Evolutionary conservation across 441 rosid species (phyloP).

Genomic region (Biscutella auriculata): DNA sequence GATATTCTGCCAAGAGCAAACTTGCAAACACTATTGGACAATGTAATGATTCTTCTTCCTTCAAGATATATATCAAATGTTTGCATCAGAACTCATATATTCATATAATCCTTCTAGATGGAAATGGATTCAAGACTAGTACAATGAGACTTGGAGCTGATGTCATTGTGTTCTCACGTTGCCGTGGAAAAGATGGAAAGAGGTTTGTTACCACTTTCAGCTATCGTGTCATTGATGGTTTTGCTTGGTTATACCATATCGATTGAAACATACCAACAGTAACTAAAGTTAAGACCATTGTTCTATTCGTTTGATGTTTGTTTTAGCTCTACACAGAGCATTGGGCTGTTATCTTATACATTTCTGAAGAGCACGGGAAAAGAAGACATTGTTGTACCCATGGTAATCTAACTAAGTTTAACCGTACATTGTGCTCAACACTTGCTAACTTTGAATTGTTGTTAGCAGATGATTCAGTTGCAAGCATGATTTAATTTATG

Average conservation of each 20-base stretch:
- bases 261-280: neutral
- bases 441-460: neutral
- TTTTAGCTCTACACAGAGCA: constrained; percentile 72
- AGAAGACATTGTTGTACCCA: constrained; percentile 93
- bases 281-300: neutral
- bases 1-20: constrained; percentile 91
- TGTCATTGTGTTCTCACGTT: constrained; percentile 90
- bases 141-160: constrained; percentile 99
- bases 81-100: neutral
- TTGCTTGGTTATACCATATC: no score
- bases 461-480: no score
- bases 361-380: constrained; percentile 84
- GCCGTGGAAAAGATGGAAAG: constrained; percentile 48
- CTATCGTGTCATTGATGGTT: neutral
- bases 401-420: constrained; percentile 41
- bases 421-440: neutral
- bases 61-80: neutral
- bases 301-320: constrained; percentile 13
- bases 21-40: constrained; percentile 78
- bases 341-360: constrained; percentile 82
- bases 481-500: neutral
- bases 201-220: constrained; percentile 30
- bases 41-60: constrained; percentile 30
- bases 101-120: constrained; percentile 39
- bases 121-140: constrained; percentile 98